Evolutionary conservation across 345 rosid species (phyloP), one percentile per base, ranked within the genome.

Genomic region (Gynandropsis gynandra): DNA sequence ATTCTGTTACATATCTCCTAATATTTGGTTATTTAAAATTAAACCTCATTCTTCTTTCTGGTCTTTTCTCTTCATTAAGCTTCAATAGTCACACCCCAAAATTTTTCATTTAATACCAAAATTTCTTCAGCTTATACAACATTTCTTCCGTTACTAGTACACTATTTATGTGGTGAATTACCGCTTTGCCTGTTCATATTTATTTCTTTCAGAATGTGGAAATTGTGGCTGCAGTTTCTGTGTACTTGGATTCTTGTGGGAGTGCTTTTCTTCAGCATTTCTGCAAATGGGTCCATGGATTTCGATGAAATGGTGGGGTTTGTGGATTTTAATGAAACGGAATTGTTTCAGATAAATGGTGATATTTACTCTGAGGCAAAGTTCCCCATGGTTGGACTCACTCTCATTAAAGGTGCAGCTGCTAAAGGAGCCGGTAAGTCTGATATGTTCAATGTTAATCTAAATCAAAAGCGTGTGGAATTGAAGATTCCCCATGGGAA

Each of bases 371-470:
- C 56, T 47, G 70, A 59, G 53, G 65, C 70, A n/a, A 66, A 59
- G 56, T 66, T 59, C 54, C 65, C 70, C 4, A 64, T 64, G 74
- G 70, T 70, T 0, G 74, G 66, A 24, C 70, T 70, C 58, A 64
- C 74, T 64, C 66, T 70, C n/a, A 64, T 69, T 59, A 57, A 43
- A 10, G 32, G 59, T 7, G 66, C 74, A 43, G 70, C 54, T 54
- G 38, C 74, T 42, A 54, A 54, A 59, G 70, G 74, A 69, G 74
- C 74, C 1, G 70, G 74, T 69, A 58, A 50, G n/a, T 34, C 16
- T 16, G 13, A 14, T 42, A 2, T n/a, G n/a, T n/a, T n/a, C n/a
- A n/a, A n/a, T n/a, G n/a, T n/a, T n/a, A n/a, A n/a, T n/a, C n/a
- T n/a, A n/a, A n/a, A n/a, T n/a, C n/a, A n/a, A n/a, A n/a, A n/a